Conservation (phyloP, 2,329 filamentous ascomycete genomes). For the Fusarium miscanthi region DNA sequence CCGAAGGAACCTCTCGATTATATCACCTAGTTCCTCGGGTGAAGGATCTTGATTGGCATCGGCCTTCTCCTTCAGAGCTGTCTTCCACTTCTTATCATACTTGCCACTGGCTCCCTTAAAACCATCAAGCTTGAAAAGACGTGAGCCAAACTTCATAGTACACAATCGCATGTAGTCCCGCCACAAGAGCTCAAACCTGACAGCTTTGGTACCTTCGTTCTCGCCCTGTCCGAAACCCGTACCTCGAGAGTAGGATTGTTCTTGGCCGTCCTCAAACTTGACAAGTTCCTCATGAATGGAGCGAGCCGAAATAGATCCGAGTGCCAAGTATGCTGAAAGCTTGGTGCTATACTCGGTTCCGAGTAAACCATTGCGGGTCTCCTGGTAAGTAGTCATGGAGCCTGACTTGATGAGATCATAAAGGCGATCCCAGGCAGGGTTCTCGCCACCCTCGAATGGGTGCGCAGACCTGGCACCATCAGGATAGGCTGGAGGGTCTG, state of each 20-base stretch:
- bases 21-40: conserved; percentile 57
- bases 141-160: conserved; percentile 73
- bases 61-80: conserved; percentile 49
- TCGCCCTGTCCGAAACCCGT: conserved; percentile 75
- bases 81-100: conserved; percentile 62
- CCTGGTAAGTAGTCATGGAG: conserved; percentile 72
- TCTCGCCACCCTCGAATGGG: conserved; percentile 76
- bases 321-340: conserved; percentile 76
- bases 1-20: conserved; percentile 68
- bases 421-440: conserved; percentile 67
- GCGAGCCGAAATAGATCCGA: conserved; percentile 78
- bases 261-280: conserved; percentile 74
- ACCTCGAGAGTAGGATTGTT: conserved; percentile 53
- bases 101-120: conserved; percentile 62
- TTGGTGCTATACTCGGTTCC: conserved; percentile 80
- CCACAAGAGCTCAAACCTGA: conserved; percentile 81
- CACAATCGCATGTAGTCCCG: conserved; percentile 85
- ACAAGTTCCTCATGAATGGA: conserved; percentile 76
- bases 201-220: conserved; percentile 74
- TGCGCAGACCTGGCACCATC: conserved; percentile 67
- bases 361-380: conserved; percentile 76
- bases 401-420: conserved; percentile 70
- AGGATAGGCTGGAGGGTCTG: conserved; percentile 64
- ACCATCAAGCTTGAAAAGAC: conserved; percentile 73
- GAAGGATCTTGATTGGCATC: conserved; percentile 52